Base-by-base conservation (phyloP, 805 yeast species). In the Metschnikowia dekortorum region DNA sequence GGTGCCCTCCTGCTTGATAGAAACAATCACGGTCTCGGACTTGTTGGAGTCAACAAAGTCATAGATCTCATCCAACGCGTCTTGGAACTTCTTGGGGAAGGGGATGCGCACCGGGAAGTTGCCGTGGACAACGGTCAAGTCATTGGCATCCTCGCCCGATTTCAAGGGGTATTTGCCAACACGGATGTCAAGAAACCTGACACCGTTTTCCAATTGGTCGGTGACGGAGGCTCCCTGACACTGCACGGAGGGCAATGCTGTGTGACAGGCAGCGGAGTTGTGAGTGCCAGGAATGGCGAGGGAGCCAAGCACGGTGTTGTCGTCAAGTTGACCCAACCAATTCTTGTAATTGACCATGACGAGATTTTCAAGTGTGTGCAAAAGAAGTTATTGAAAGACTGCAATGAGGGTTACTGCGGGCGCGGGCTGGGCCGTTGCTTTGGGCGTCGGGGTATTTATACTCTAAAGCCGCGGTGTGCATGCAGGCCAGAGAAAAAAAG, bases 251-350 rank as follows among this genome's bases (percentile, higher is more conserved):
- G 92, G 92, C 42, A 85, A 68, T 2, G 91, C 85, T 7, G 78
- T 70, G 62, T 84, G 83, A 57, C 79, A 81, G 6, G 92, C 92
- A 11, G 86, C 89, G 39, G 88, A 76, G 63, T 87, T 86, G 69
- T 87, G 94, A n/a, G 92, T 86, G n/a, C 94, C 94, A 8, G 92
- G 90, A 46, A 87, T 71, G 0, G 91, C 72, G 47, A 87, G 71
- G 50, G 75, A 68, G 3, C 85, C 73, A 34, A 87, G 53, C 38
- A 60, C 60, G 18, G 76, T 69, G 63, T 81, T 71, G 61, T 84
- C 87, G 47, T 70, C 65, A 51, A 85, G 61, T 9, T 75, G 73
- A 33, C 67, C 62, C 71, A 83, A 66, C 94, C 92, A 86, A 32
- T 63, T 61, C 55, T 66, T 62, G 58, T 69, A 71, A 48, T 71